Base-by-base conservation (phyloP, 345 rosid species). In the Camelina hispida region DNA sequence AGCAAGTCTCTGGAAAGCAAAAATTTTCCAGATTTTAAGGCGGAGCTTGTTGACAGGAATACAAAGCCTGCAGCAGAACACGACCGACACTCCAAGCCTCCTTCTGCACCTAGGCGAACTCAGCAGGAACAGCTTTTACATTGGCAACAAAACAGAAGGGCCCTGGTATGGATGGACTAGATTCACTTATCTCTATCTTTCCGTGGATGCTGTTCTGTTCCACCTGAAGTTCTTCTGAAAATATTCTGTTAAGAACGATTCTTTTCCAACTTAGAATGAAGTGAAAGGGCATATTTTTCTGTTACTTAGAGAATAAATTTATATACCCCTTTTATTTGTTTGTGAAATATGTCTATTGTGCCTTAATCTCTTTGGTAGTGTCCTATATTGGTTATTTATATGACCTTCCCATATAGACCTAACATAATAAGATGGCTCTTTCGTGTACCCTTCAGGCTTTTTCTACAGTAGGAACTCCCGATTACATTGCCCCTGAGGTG, bases 141-240 rank as follows among this genome's bases (percentile, higher is more conserved):
- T 62, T 87, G 92, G 92, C 89, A 87, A 83, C 85, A 85, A 81
- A 87, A 85, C 72, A 78, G 92, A 79, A 79, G 89, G 72, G 82
- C 83, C 80, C 80, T 87, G 76, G 92, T 87, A 83, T 79, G 80
- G 66, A 83, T 79, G 78, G 68, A 68, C 71, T 68, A 51, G 15
- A 55, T 66, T 62, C 47, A 59, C 62, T 42, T 54, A n/a, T 46
- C 71, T 64, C 23, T 55, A 55, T 53, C 44, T 62, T 53, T 14
- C n/a, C 1, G 7, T 67, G 60, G 44, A 32, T 61, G 7, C 53
- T 75, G 18, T 30, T 68, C 11, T 55, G 42, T 55, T 60, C 46
- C 46, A 47, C 48, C 44, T 69, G 44, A 47, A 32, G 3, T 23
- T 53, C 58, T 18, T 64, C 66, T 69, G 60, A 53, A 53, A 42